Conservation (phyloP, 192 early-diverging fungal species). For the Mortierella hygrophila region DNA sequence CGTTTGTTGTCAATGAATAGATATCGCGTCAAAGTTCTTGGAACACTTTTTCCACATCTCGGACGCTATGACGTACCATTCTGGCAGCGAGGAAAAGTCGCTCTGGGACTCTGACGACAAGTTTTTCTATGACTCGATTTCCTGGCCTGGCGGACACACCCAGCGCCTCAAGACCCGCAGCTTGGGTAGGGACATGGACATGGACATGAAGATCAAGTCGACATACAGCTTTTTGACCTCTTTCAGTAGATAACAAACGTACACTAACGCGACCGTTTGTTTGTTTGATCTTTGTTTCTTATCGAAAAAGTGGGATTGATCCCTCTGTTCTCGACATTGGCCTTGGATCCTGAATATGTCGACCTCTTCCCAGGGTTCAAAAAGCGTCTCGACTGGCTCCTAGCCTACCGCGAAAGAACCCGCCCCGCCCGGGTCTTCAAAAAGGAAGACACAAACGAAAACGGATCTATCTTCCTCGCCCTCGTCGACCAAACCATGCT, state of each 20-base stretch:
- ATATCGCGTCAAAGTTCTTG: slow-evolving; percentile 69
- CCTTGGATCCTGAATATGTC: slow-evolving; percentile 60
- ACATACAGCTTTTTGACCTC: not conserved
- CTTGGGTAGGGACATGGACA: slow-evolving; percentile 33
- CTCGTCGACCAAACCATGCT: slow-evolving; percentile 60
- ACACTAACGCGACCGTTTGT: not conserved
- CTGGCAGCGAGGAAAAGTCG: slow-evolving; percentile 42
- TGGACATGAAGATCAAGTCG: not conserved
- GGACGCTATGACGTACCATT: slow-evolving; percentile 63
- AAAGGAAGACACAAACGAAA: slow-evolving; percentile 43
- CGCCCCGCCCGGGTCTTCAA: slow-evolving; percentile 35
- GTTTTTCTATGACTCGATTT: slow-evolving; percentile 67
- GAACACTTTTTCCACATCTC: slow-evolving; percentile 72
- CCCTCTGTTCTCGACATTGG: slow-evolving; percentile 58
- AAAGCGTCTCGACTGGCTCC: slow-evolving; percentile 33
- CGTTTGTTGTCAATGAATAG: slow-evolving; percentile 12
- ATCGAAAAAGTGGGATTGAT: slow-evolving; percentile 56
- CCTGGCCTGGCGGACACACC: slow-evolving; percentile 57
- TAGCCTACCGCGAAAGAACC: slow-evolving; percentile 37
- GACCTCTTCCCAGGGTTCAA: slow-evolving; percentile 49
- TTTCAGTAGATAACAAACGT: too few species aligned
- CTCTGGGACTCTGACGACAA: slow-evolving; percentile 63
- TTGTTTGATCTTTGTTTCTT: not conserved
- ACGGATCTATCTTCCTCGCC: slow-evolving; percentile 48
- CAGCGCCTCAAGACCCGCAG: slow-evolving; percentile 65